These are phyloP conservation scores for Allium sativum DNA, from an alignment of 106 monocot species.

Conservation along the genomic window DNA sequence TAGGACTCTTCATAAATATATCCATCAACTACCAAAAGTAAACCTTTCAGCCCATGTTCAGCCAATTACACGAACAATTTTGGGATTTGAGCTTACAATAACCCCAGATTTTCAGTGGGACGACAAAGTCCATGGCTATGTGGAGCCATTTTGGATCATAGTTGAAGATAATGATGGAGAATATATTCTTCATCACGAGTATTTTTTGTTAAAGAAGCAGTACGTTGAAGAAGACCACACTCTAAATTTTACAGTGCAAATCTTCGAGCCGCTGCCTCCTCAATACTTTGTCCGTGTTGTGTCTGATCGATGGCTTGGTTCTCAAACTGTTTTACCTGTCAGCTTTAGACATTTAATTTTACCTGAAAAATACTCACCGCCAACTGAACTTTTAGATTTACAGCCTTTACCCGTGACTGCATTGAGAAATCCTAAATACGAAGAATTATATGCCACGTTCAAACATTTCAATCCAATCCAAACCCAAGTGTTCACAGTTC, in stretches of 20 bases:
- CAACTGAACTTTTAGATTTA: conserved; percentile 86
- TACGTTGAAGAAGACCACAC: conserved; percentile 93
- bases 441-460: conserved; percentile 75
- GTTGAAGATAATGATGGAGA: conserved; percentile 98
- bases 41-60: conserved; percentile 96
- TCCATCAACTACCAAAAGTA: conserved; percentile 88
- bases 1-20: conserved; percentile 56
- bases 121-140: conserved; percentile 87
- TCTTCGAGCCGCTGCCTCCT: conserved; percentile 91
- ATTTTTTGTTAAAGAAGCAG: conserved; percentile 94
- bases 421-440: conserved; percentile 72
- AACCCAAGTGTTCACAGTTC: conserved; percentile 88
- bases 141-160: conserved; percentile 98
- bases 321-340: conserved; percentile 83
- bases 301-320: conserved; percentile 94
- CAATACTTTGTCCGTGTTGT: conserved; percentile 96
- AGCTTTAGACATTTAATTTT: conserved; percentile 84
- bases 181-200: conserved; percentile 91
- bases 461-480: conserved; percentile 99
- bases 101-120: conserved; percentile 97
- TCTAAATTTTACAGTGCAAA: conserved; percentile 83
- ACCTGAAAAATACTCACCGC: conserved; percentile 93
- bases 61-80: conserved; percentile 80
- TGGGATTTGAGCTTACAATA: conserved; percentile 89
- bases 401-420: conserved; percentile 90